Conservation (phyloP, 805 yeast genomes). For the Saccharomycopsis microspora region DNA sequence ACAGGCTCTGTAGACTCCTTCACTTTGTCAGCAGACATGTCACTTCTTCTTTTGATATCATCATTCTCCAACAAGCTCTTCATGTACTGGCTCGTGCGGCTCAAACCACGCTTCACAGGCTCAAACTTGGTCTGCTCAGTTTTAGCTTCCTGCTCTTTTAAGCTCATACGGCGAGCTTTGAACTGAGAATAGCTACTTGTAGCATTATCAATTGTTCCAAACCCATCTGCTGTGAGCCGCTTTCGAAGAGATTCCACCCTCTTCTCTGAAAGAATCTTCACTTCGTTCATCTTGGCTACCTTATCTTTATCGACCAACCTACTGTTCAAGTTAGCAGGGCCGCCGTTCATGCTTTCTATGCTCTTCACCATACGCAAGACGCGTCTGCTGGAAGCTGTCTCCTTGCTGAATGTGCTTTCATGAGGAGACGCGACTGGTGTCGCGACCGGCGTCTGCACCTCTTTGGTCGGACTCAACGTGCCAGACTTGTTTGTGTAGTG, state of each 20-base stretch:
- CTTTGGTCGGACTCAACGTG: slow-evolving; percentile 2
- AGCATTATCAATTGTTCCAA: slow-evolving; percentile 3
- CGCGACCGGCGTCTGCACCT: background rate
- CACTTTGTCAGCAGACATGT: no score
- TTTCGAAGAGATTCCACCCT: slow-evolving; percentile 7
- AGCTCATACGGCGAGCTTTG: slow-evolving; percentile 2
- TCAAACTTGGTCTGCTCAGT: background rate
- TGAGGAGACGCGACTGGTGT: background rate
- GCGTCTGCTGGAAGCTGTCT: background rate
- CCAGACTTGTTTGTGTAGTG: slow-evolving; percentile 12
- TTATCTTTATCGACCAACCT: slow-evolving; percentile 15
- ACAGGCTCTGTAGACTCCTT: no score
- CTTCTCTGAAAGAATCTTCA: slow-evolving; percentile 1
- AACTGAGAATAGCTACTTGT: slow-evolving; percentile 1
- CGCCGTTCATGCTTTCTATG: slow-evolving; percentile 14
- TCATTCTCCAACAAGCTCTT: no score
- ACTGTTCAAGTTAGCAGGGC: background rate
- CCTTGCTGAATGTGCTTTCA: slow-evolving; percentile 1
- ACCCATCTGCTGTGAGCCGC: slow-evolving; percentile 8
- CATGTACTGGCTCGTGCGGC: no score
- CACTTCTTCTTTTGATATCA: no score
- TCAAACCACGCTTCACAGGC: no score
- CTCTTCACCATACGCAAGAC: slow-evolving; percentile 13
- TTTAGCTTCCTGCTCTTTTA: background rate
- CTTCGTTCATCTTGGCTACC: slow-evolving; percentile 10